These are phyloP conservation scores for Phallus indusiatus DNA, from an alignment of 768 basidiomycete species.

Conservation along the genomic window DNA sequence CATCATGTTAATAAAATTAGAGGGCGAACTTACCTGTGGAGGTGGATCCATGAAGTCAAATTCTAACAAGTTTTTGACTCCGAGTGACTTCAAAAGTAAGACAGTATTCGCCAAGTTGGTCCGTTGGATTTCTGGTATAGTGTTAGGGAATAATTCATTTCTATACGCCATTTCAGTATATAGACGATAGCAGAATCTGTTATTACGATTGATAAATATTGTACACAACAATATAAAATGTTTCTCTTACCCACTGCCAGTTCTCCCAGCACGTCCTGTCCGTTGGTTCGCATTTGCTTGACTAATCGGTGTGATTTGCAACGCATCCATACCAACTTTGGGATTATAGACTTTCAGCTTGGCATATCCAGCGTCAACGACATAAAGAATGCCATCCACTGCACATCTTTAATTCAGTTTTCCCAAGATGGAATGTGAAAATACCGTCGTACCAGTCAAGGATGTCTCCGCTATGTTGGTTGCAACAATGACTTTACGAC, in stretches of 20 bases:
- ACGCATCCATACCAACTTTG: slow-evolving; percentile 97
- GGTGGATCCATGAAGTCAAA: slow-evolving; percentile 99
- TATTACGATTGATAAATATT: slow-evolving; percentile 7
- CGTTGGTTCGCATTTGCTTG: slow-evolving; percentile 97
- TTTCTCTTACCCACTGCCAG: slow-evolving; percentile 75
- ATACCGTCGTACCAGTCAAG: slow-evolving; percentile 56
- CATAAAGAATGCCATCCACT: slow-evolving; percentile 97
- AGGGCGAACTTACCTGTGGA: slow-evolving; percentile 60
- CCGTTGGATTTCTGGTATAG: slow-evolving; percentile 96
- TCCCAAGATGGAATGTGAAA: not conserved
- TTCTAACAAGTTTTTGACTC: slow-evolving; percentile 94
- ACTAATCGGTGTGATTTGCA: slow-evolving; percentile 98
- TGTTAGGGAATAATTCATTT: slow-evolving; percentile 92
- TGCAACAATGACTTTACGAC: slow-evolving; percentile 94
- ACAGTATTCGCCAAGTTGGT: slow-evolving; percentile 98
- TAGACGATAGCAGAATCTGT: slow-evolving; percentile 87
- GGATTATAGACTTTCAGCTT: slow-evolving; percentile 99
- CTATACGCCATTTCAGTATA: slow-evolving; percentile 96
- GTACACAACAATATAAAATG: not conserved
- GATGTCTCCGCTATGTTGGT: slow-evolving; percentile 99
- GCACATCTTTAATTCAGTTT: slow-evolving; percentile 3
- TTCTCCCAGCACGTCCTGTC: slow-evolving; percentile 92
- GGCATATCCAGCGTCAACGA: slow-evolving; percentile 94
- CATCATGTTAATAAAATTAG: not conserved
- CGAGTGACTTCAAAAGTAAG: slow-evolving; percentile 85